Conservation (phyloP, 179 eudicot genomes). For the Carnegiea gigantea region DNA sequence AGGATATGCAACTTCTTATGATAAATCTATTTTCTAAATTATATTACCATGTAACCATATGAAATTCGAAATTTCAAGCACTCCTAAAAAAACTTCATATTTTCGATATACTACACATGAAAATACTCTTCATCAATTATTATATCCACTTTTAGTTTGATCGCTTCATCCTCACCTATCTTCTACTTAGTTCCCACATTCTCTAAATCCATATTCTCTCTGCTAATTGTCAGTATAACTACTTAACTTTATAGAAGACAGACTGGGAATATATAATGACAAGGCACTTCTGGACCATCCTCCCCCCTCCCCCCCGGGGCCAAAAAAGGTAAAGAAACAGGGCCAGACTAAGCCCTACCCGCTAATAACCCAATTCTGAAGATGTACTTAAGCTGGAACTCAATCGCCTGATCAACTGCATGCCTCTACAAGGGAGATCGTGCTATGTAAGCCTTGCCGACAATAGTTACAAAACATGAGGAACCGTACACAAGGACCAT, state of each 20-base stretch:
- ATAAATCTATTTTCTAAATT: neutral
- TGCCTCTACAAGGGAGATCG: neutral
- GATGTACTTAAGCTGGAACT: neutral
- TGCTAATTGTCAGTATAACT: too few relatives aligned
- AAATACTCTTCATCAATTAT: neutral
- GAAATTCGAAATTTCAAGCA: neutral
- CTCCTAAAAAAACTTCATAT: neutral
- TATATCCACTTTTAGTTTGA: neutral
- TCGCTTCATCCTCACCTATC: neutral
- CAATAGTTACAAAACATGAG: neutral
- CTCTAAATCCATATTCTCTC: neutral
- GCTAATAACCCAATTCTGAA: neutral
- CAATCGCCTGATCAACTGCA: neutral
- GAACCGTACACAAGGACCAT: neutral
- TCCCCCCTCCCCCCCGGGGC: too few relatives aligned
- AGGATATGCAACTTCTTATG: too few relatives aligned
- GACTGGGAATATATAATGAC: neutral
- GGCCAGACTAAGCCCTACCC: neutral
- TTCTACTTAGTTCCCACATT: neutral
- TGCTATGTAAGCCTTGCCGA: neutral
- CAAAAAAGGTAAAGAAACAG: too few relatives aligned
- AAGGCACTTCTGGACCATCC: neutral
- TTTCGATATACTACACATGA: neutral
- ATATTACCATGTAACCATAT: neutral
- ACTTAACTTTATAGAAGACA: neutral